Evolutionary conservation across 768 basidiomycete genomes (phyloP).

Genomic region (Paxillus involutus): DNA sequence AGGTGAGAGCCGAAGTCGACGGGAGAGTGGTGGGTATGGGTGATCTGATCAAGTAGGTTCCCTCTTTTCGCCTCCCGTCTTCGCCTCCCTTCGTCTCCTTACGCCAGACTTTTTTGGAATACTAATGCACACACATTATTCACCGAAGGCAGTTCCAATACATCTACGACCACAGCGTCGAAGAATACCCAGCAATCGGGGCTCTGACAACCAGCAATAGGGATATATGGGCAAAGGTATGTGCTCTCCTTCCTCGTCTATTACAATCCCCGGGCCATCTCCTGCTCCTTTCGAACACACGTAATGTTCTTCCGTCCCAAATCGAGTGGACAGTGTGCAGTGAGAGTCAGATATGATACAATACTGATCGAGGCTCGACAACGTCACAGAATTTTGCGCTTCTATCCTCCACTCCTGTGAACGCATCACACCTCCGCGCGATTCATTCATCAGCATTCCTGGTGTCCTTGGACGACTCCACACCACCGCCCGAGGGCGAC

Average conservation of each 20-base stretch:
- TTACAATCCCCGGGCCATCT: not conserved
- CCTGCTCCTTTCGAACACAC: not conserved
- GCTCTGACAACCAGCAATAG: slow-evolving; percentile 77
- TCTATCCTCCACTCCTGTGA: slow-evolving; percentile 58
- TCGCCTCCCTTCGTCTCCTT: not conserved
- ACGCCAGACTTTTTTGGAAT: not conserved
- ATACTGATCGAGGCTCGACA: not conserved
- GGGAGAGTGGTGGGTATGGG: slow-evolving; percentile 60
- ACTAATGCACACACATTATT: not conserved
- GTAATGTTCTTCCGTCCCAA: too few species aligned
- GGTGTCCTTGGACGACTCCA: slow-evolving; percentile 72
- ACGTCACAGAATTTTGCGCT: slow-evolving; percentile 57
- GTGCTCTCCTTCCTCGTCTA: not conserved
- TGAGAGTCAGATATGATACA: not conserved
- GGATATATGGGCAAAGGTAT: slow-evolving; percentile 86
- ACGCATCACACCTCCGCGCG: slow-evolving; percentile 60
- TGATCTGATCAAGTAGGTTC: slow-evolving; percentile 55
- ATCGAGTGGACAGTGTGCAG: too few species aligned
- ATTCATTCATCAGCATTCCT: slow-evolving; percentile 89
- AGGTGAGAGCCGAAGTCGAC: slow-evolving; percentile 57
- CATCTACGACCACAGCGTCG: slow-evolving; percentile 63
- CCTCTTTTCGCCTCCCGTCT: not conserved
- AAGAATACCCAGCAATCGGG: slow-evolving; percentile 73
- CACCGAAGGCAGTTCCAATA: slow-evolving; percentile 62
- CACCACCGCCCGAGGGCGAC: slow-evolving; percentile 42